These are phyloP conservation scores for Aspergillus awamori DNA, from an alignment of 2,329 filamentous ascomycete genomes.

Conservation along the genomic window DNA sequence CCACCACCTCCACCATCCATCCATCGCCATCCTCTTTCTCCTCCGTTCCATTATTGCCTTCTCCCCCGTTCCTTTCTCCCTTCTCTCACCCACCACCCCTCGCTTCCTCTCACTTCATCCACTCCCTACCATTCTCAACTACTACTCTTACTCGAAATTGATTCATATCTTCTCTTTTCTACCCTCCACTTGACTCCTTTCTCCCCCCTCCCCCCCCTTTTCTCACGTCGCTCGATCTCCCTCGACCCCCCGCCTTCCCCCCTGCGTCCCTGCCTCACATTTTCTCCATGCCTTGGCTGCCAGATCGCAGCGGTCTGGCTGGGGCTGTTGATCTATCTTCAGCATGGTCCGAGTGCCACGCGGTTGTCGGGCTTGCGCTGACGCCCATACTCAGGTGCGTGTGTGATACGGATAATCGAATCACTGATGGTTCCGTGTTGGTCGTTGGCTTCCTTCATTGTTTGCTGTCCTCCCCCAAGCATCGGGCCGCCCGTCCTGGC, in stretches of 20 bases:
- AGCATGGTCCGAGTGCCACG: slow-evolving; percentile 38
- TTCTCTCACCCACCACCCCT: background rate
- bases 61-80: too few relatives aligned
- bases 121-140: too few relatives aligned
- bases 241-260: background rate
- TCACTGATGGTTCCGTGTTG: background rate
- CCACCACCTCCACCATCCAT: background rate
- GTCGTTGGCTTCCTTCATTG: background rate
- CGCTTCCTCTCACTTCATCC: background rate
- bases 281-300: slow-evolving; percentile 14
- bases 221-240: background rate
- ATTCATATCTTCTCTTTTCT: background rate
- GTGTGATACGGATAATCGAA: too few relatives aligned
- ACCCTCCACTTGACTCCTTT: background rate
- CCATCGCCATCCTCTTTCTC: background rate
- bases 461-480: background rate
- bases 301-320: slow-evolving; percentile 8
- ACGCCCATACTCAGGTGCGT: slow-evolving; percentile 22
- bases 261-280: background rate
- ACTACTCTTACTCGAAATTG: background rate
- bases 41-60: too few relatives aligned
- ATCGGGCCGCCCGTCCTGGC: background rate
- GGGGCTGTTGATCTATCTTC: slow-evolving; percentile 13
- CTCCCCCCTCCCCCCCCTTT: background rate
- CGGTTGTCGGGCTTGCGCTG: slow-evolving; percentile 30